phyloP scores from a whole-genome alignment of 495 filamentous ascomycete species.

The Cercophora scortea region DNA sequence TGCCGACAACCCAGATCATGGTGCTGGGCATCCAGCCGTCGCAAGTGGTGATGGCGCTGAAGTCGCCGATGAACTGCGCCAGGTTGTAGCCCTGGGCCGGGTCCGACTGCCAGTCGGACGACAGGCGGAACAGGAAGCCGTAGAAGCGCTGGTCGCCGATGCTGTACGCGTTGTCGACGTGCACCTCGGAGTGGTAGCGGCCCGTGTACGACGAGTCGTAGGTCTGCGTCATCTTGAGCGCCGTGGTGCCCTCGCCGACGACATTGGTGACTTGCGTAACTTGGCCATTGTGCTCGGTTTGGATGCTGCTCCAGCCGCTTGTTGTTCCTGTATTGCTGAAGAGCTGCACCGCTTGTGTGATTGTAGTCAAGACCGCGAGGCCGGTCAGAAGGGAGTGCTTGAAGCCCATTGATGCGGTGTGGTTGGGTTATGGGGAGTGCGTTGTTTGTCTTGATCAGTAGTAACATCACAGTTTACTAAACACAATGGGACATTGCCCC shows the following conservation, averaged over 20 bases:
- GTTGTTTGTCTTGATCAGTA: no score
- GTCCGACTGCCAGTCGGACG: slow-evolving; percentile 40
- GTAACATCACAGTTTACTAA: no score
- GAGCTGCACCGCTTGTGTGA: slow-evolving; percentile 1
- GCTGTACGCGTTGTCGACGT: slow-evolving; percentile 38
- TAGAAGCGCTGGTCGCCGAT: slow-evolving; percentile 46
- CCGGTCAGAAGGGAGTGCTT: neutral
- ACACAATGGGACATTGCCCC: no score
- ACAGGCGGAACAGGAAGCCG: slow-evolving; percentile 47
- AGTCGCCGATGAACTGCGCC: slow-evolving; percentile 51
- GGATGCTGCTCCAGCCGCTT: slow-evolving; percentile 38
- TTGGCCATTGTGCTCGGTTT: slow-evolving; percentile 38
- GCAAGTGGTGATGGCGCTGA: slow-evolving; percentile 33
- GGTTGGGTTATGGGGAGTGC: no score
- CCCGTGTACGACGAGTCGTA: slow-evolving; percentile 39
- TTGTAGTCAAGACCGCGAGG: neutral
- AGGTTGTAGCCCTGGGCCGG: slow-evolving; percentile 44
- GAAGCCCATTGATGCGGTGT: neutral
- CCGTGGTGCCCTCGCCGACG: slow-evolving; percentile 34
- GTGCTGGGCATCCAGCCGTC: slow-evolving; percentile 46
- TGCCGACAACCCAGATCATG: slow-evolving; percentile 45
- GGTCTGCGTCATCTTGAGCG: slow-evolving; percentile 47
- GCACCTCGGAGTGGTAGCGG: slow-evolving; percentile 51
- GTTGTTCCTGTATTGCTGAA: slow-evolving; percentile 46
- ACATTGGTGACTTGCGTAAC: slow-evolving; percentile 41